These are phyloP conservation scores for Atkinsonella texensis DNA, from an alignment of 2,329 filamentous ascomycete species.

Conservation along the genomic window DNA sequence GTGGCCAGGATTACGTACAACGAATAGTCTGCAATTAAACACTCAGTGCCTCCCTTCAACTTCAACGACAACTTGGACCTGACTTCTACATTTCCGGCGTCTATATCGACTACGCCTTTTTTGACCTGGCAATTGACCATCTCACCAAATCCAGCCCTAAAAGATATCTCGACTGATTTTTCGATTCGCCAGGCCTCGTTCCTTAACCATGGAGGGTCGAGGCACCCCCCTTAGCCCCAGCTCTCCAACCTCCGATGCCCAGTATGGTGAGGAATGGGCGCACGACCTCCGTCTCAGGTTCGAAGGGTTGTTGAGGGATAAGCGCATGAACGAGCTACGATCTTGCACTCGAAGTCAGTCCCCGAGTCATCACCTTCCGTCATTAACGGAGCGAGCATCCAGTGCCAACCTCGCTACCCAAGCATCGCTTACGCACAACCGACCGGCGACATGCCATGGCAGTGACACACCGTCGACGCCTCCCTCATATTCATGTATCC, in stretches of 20 bases:
- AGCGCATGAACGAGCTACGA: conserved; percentile 69
- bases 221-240: conserved; percentile 21
- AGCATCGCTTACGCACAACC: conserved; percentile 25
- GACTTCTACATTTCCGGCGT: not conserved
- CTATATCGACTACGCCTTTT: not conserved
- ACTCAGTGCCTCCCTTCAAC: not conserved
- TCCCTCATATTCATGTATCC: conserved; percentile 35
- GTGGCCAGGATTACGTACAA: not conserved
- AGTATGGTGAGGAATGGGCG: conserved; percentile 63
- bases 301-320: conserved; percentile 74
- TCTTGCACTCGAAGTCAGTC: conserved; percentile 43
- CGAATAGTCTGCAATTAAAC: not conserved
- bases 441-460: conserved; percentile 35
- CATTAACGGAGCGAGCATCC: conserved; percentile 36
- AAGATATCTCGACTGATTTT: not conserved
- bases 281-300: conserved; percentile 72
- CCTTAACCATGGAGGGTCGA: conserved; percentile 26
- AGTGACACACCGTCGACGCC: conserved; percentile 22
- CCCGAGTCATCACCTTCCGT: conserved; percentile 46
- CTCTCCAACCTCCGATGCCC: conserved; percentile 16
- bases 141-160: not conserved
- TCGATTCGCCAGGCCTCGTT: not conserved
- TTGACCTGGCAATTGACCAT: not conserved
- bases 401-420: conserved; percentile 33
- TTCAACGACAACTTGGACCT: not conserved